These are phyloP conservation scores for Bonia amplexicaulis DNA, from an alignment of 176 grass and related monocot genomes.

Conservation along the genomic window DNA sequence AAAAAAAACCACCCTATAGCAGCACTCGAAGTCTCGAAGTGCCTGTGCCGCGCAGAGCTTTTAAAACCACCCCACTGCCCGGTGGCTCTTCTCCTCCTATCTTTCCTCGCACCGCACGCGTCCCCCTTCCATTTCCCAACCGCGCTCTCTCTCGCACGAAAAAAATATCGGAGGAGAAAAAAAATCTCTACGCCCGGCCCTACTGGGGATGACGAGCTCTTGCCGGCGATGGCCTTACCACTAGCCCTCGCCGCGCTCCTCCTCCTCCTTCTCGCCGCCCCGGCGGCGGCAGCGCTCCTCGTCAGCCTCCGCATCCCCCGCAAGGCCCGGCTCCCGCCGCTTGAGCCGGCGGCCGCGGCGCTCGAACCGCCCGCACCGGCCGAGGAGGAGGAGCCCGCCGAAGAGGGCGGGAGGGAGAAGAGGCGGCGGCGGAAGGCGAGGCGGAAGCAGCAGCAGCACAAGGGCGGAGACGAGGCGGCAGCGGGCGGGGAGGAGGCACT, in stretches of 20 bases:
- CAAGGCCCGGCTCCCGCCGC: background rate
- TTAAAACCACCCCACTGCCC: too few relatives aligned
- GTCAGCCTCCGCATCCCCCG: background rate
- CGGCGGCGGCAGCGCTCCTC: background rate
- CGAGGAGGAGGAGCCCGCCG: background rate
- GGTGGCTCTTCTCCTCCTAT: too few relatives aligned
- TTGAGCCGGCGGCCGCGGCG: background rate
- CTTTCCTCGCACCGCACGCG: background rate
- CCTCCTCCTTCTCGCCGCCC: background rate
- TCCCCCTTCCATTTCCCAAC: background rate
- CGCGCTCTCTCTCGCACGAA: background rate
- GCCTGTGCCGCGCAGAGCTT: too few relatives aligned
- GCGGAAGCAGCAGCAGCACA: conserved; percentile 37
- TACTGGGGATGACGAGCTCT: conserved; percentile 53
- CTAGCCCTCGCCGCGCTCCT: conserved; percentile 15
- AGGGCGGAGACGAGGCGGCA: background rate
- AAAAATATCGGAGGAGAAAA: fast-evolving
- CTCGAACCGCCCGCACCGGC: background rate
- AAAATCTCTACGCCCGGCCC: background rate
- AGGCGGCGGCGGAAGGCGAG: conserved; percentile 41
- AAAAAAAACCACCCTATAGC: too few relatives aligned
- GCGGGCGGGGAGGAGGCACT: conserved; percentile 4
- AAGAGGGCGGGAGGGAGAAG: background rate
- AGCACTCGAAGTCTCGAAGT: too few relatives aligned
- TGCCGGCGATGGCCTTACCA: conserved; percentile 35